Base-by-base conservation (phyloP, 2,329 filamentous ascomycete species). In the Cadophora luteo-olivacea region DNA sequence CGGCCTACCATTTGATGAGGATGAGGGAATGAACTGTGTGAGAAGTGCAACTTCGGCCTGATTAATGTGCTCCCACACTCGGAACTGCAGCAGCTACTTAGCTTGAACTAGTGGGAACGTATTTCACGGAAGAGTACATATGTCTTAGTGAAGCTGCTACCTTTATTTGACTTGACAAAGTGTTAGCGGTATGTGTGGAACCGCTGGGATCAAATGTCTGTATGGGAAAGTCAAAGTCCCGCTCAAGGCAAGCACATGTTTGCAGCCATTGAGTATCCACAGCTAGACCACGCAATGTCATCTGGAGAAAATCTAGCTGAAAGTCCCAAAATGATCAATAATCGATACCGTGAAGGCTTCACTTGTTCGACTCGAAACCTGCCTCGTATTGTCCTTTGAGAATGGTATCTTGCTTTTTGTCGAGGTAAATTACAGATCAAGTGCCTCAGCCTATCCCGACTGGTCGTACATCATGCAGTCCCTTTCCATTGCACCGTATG, bases 401-500 rank as follows among this genome's bases (percentile, higher is more conserved):
- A 57, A 67, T 55, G 48, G 58, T 54, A 61, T 62, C 33, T 45
- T 64, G 48, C 36, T 48, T 66, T 67, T 68, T 52, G 29, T 36
- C 51, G 49, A 61, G 66, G 65, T 64, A 70, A 61, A 68, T n/a
- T 70, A 68, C 66, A 70, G 41, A 24, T 33, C 45, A 65, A 66
- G 51, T 49, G 7, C 24, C 49, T 14, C 54, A 48, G 41, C 32
- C 9, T 25, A 61, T 48, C 57, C 25, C 60, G 52, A 32, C 38
- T 69, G 69, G 58, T 71, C 54, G 54, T 72, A 71, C 68, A 71
- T 58, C 51, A 64, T 67, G 48, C 58, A 61, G 38, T 54, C 52
- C 64, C 63, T 55, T 67, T 41, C 57, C 48, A 16, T 68, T 52
- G 32, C 67, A 67, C 69, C 66, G 52, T 55, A 68, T 69, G 69